Conservation (phyloP, 768 basidiomycete genomes). For the Rhodotorula diobovata region DNA sequence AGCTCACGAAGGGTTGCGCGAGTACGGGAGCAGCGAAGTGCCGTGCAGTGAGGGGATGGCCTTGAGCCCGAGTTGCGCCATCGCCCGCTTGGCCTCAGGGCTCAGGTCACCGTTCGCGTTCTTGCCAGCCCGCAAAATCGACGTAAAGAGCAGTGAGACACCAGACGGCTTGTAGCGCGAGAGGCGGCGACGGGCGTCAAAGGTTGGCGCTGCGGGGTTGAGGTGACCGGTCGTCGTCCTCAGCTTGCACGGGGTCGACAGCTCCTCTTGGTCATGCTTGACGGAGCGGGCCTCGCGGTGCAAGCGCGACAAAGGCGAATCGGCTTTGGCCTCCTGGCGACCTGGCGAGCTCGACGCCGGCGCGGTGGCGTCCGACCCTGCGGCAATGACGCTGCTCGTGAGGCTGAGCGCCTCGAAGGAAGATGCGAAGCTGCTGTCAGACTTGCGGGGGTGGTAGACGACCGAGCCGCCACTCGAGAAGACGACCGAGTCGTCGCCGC, state of each 20-base stretch:
- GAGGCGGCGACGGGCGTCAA: neutral
- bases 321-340: neutral
- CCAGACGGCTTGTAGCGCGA: neutral
- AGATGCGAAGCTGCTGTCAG: neutral
- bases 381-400: neutral
- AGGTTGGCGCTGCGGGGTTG: slow-evolving; percentile 2
- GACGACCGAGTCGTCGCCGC: neutral
- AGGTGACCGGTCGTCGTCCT: neutral
- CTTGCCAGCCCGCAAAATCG: slow-evolving; percentile 16
- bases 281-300: neutral
- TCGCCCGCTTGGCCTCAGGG: slow-evolving; percentile 3
- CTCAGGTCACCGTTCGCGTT: slow-evolving; percentile 20
- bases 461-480: neutral
- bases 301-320: neutral
- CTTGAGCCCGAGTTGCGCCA: slow-evolving; percentile 26
- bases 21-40: slow-evolving; percentile 26
- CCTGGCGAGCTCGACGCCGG: neutral
- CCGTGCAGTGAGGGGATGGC: slow-evolving; percentile 32
- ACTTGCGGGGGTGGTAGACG: neutral
- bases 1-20: slow-evolving; percentile 29
- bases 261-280: too few species aligned
- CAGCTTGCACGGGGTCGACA: neutral
- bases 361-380: too few species aligned
- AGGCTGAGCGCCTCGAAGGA: neutral
- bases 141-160: slow-evolving; percentile 1